phyloP scores from a whole-genome alignment of 2,329 filamentous ascomycete species.

The Colletotrichum camelliae region DNA sequence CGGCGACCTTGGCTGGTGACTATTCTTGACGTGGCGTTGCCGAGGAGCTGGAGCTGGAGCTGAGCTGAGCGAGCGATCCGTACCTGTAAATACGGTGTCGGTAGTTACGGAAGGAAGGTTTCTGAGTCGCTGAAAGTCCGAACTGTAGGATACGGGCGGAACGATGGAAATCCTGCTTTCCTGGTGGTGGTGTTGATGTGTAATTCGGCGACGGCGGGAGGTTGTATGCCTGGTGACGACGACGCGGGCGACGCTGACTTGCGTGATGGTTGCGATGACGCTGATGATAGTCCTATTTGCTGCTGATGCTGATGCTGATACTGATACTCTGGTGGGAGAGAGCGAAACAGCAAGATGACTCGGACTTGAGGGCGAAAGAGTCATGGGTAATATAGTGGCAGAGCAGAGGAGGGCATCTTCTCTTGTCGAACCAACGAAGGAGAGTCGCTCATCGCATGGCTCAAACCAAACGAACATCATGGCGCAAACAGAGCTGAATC shows the following conservation, averaged over 20 bases:
- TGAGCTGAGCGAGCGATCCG: neutral
- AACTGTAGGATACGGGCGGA: neutral
- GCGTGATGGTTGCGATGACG: constrained; percentile 13
- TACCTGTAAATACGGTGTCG: neutral
- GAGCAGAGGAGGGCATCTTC: neutral
- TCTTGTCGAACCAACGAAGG: neutral
- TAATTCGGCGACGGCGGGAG: neutral
- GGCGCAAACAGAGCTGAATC: constrained; percentile 14
- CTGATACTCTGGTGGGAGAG: neutral
- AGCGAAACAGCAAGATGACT: constrained; percentile 16
- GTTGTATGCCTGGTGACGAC: neutral
- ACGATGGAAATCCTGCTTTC: constrained; percentile 10
- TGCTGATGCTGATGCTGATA: neutral
- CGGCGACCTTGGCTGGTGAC: neutral
- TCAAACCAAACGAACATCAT: neutral
- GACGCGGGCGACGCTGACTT: neutral
- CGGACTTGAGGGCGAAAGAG: constrained; percentile 4
- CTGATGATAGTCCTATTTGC: neutral
- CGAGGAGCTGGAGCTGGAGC: neutral
- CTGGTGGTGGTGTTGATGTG: neutral
- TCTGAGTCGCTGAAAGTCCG: neutral
- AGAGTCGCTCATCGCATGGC: neutral
- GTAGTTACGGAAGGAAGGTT: neutral
- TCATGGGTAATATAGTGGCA: constrained; percentile 9
- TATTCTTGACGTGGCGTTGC: constrained; percentile 19